These are phyloP conservation scores for Wickerhamomyces canadensis DNA, from an alignment of 805 yeast species.

Conservation along the genomic window DNA sequence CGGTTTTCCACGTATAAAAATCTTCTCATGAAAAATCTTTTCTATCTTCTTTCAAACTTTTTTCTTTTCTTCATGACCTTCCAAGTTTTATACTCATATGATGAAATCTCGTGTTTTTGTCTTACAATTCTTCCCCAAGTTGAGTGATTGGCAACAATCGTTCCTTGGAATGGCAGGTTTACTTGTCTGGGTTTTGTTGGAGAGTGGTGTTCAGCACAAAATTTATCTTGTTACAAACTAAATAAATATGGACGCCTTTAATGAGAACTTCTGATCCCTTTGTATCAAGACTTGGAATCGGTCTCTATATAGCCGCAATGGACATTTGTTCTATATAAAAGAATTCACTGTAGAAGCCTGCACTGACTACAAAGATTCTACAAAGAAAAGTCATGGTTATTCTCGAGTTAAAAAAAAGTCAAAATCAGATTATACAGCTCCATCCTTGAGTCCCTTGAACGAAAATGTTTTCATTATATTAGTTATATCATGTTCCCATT, in stretches of 20 bases:
- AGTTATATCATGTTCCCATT: too few relatives aligned
- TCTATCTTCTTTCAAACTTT: neutral
- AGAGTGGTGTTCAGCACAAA: slow-evolving; percentile 26
- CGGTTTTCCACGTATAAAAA: neutral
- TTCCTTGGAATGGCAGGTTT: slow-evolving; percentile 17
- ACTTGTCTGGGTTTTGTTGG: slow-evolving; percentile 24
- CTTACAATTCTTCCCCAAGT: slow-evolving; percentile 24
- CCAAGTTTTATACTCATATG: slow-evolving; percentile 29
- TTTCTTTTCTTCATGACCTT: slow-evolving; percentile 22
- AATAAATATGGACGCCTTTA: slow-evolving; percentile 14
- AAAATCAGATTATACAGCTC: too few relatives aligned
- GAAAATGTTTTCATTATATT: too few relatives aligned
- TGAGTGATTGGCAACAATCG: slow-evolving; percentile 14
- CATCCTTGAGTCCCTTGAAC: too few relatives aligned
- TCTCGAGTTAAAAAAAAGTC: too few relatives aligned
- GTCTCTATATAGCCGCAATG: neutral
- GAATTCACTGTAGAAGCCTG: too few relatives aligned
- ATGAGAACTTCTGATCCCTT: slow-evolving; percentile 26
- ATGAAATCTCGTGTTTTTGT: slow-evolving; percentile 26
- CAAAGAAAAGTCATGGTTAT: too few relatives aligned
- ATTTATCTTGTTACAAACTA: slow-evolving; percentile 25
- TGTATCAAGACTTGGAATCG: neutral
- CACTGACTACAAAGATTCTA: too few relatives aligned
- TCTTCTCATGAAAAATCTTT: slow-evolving; percentile 2
- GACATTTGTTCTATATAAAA: too few relatives aligned